Conservation (phyloP, 225 moss, liverwort and hornwort species). For the Physcomitrellopsis africana region DNA sequence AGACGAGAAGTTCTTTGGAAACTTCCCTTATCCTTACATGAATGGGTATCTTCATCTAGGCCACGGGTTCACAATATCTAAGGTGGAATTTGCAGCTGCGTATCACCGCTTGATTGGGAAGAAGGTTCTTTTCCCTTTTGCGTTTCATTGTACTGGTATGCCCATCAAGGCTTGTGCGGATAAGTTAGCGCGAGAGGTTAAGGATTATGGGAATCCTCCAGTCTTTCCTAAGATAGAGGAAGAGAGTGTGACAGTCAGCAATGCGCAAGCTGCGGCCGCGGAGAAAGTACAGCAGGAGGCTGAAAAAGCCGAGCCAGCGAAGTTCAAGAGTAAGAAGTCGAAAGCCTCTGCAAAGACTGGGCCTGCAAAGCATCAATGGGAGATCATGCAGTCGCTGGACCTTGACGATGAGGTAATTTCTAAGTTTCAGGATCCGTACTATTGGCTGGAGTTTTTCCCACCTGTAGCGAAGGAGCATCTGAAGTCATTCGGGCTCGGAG, state of each 20-base stretch:
- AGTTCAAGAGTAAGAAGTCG: slow-evolving; percentile 95
- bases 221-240: slow-evolving; percentile 63
- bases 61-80: slow-evolving; percentile 73
- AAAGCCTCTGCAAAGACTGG: slow-evolving; percentile 82
- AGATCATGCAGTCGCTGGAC: slow-evolving; percentile 93
- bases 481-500: slow-evolving; percentile 76
- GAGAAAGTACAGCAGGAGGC: slow-evolving; percentile 43
- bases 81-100: slow-evolving; percentile 82
- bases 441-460: slow-evolving; percentile 90
- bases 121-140: slow-evolving; percentile 91
- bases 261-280: slow-evolving; percentile 45
- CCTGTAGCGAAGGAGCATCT: slow-evolving; percentile 79
- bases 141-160: slow-evolving; percentile 95
- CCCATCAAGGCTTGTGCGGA: slow-evolving; percentile 99
- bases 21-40: slow-evolving; percentile 96
- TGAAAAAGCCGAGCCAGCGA: slow-evolving; percentile 75
- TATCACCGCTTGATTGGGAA: slow-evolving; percentile 88
- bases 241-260: slow-evolving; percentile 20
- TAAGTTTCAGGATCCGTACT: slow-evolving; percentile 68
- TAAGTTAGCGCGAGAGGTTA: slow-evolving; percentile 77
- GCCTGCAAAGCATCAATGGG: slow-evolving; percentile 79
- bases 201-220: slow-evolving; percentile 78
- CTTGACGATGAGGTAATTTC: slow-evolving; percentile 73
- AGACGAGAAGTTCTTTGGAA: slow-evolving; percentile 89
- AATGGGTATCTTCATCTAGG: slow-evolving; percentile 91